phyloP scores from a whole-genome alignment of 2,329 filamentous ascomycete species.

The Cordyceps javanica region DNA sequence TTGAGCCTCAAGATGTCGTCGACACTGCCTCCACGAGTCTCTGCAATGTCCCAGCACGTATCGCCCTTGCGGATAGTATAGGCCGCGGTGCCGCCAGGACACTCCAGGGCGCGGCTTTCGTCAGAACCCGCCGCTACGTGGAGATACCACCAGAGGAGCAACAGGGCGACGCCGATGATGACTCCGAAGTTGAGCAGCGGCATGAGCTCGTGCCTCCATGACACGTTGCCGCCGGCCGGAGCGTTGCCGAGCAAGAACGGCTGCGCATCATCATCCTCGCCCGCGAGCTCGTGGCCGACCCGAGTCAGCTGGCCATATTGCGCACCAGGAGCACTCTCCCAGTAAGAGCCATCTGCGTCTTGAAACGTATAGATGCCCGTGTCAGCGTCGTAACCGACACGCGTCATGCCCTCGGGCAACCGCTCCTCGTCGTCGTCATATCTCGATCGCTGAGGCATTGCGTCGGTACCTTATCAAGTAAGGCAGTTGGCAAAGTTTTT shows the following conservation, averaged over 20 bases:
- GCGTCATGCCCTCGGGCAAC: conserved; percentile 48
- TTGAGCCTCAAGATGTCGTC: conserved; percentile 42
- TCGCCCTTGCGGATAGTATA: conserved; percentile 41
- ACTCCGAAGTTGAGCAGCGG: conserved; percentile 55
- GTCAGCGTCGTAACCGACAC: conserved; percentile 52
- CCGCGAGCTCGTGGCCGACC: conserved; percentile 25
- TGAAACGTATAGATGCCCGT: conserved; percentile 46
- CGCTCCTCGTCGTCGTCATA: conserved; percentile 44
- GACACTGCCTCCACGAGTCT: conserved; percentile 35
- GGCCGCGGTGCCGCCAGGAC: conserved; percentile 24
- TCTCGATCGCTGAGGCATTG: conserved; percentile 37
- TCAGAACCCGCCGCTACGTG: conserved; percentile 24
- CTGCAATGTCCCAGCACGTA: conserved; percentile 47
- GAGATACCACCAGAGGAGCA: conserved; percentile 45
- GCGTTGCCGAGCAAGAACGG: conserved; percentile 24
- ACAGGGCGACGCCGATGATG: conserved; percentile 43
- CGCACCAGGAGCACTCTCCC: conserved; percentile 44
- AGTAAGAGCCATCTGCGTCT: conserved; percentile 41
- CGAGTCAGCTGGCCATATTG: conserved; percentile 42
- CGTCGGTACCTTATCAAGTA: not conserved
- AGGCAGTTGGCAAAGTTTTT: too few relatives aligned
- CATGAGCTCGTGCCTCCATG: conserved; percentile 47
- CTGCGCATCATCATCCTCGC: conserved; percentile 21
- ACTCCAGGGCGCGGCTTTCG: conserved; percentile 18
- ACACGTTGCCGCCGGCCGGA: conserved; percentile 23